Evolutionary conservation across 1,284 basidiomycete genomes (phyloP), one percentile per base, ranked within the genome.

Genomic region (Bondarzewia mesenterica): DNA sequence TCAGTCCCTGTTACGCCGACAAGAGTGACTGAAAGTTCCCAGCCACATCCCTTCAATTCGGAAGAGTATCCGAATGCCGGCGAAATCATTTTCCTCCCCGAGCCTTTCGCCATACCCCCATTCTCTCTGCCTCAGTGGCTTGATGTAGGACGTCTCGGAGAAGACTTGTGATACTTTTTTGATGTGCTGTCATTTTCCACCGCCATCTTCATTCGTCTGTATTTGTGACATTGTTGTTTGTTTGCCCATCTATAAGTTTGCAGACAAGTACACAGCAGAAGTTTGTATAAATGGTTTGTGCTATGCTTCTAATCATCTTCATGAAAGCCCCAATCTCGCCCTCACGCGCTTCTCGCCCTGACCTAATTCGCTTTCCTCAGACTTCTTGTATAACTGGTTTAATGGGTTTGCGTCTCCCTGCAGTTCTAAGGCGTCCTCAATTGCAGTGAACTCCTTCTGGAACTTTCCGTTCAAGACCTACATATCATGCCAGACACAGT

Each of bases 381-480:
- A 66, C 52, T 64, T 71, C 42, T 63, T 68, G 60, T 82, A 82
- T 27, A 82, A 57, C 48, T 70, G 61, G 52, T 78, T 74, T 54
- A 82, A 57, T 16, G 80, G 78, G 58, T 82, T 82, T 14, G 63
- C 70, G 20, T 64, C 59, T 1, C 77, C 78, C 44, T 80, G 73
- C 57, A 76, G 74, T 59, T 82, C 80, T n/a, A 82, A 63, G 44
- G 75, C 77, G 0, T 63, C 70, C 54, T 80, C 78, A 44, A 82
- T 76, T 56, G 68, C 66, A 48, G 70, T 75, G 56, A 83, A 80
- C 47, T 78, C 71, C 44, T 64, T 57, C 53, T 73, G 74, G 62
- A 82, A 82, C 53, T 77, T 78, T 26, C 80, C 79, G 48, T 75
- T 80, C 46, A 82, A 60, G 44, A 82, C 67, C 78, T 80, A 42